These are phyloP conservation scores for Logfia minima DNA, from an alignment of 129 eudicot species.

Conservation along the genomic window DNA sequence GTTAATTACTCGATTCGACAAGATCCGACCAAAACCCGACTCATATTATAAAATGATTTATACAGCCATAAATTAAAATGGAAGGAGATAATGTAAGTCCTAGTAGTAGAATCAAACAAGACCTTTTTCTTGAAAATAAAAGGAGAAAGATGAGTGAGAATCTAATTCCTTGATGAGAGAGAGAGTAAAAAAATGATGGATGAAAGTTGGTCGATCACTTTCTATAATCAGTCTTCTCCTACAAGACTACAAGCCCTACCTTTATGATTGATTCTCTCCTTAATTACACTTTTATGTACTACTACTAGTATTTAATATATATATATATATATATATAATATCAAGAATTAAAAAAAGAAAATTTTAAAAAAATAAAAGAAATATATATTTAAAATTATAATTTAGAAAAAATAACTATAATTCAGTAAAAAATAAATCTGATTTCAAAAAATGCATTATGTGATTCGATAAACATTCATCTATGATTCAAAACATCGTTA, in stretches of 20 bases:
- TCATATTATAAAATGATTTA: neutral
- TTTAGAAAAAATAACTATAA: too few relatives aligned
- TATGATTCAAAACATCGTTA: too few relatives aligned
- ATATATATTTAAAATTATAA: too few relatives aligned
- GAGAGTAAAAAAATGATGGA: conserved; percentile 38
- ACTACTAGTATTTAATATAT: neutral
- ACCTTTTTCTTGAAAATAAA: conserved; percentile 42
- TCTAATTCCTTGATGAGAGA: conserved; percentile 39
- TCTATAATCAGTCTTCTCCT: conserved; percentile 46
- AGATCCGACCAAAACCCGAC: neutral
- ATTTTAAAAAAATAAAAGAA: too few relatives aligned
- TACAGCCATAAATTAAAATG: neutral
- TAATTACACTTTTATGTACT: conserved; percentile 10
- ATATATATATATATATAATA: neutral
- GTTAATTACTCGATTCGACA: neutral
- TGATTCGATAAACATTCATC: too few relatives aligned
- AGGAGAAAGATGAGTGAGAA: conserved; percentile 43
- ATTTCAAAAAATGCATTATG: too few relatives aligned
- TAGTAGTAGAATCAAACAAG: conserved; percentile 39
- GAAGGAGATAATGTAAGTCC: conserved; percentile 6
- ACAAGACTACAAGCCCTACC: conserved; percentile 50
- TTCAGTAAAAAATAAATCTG: too few relatives aligned
- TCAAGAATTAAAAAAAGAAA: too few relatives aligned
- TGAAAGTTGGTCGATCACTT: conserved; percentile 40
- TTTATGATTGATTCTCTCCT: conserved; percentile 35